Evolutionary conservation across 495 filamentous ascomycete species (phyloP), one percentile per base, ranked within the genome.

Genomic region (Penicillium bialowiezense): DNA sequence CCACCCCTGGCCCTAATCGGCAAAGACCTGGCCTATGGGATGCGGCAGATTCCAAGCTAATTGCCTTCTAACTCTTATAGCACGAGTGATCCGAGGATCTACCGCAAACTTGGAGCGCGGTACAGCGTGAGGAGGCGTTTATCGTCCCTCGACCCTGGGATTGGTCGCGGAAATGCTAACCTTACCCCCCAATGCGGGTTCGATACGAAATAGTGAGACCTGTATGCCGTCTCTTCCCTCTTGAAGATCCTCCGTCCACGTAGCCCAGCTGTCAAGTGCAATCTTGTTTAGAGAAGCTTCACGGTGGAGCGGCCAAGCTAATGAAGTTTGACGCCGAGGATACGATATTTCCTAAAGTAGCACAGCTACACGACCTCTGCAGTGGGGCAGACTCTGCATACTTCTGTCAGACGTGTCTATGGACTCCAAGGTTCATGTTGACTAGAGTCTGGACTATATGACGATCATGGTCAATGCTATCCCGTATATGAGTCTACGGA

Each of bases 251-350:
- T n/a, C n/a, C n/a, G n/a, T n/a, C n/a, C n/a, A n/a, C 3, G 23
- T 3, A 3, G 23, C 23, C 23, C 3, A 26, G 8, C 23, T 26
- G 23, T 26, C 23, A 26, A 8, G 23, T 3, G 23, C 23, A 26
- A 26, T 26, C 23, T 26, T 26, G 8, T 26, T 26, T 26, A 8
- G 32, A 32, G 31, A 32, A 32, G 45, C 45, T 32, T 40, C 1
- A n/a, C 15, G 18, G 0, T 4, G 24, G 23, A 41, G 36, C 18
- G 24, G 7, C 13, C 37, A 41, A 20, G 34, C 37, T 41, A 26
- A 34, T 29, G 36, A 41, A 49, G 17, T 33, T 48, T 39, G 45
- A 12, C 45, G 24, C 24, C 9, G n/a, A n/a, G n/a, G 24, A 28
- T 9, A 28, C 24, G 24, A 23, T 7, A 23, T 15, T 21, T 12